Evolutionary conservation across 352 stramenopile genomes (phyloP), one percentile per base, ranked within the genome.

Genomic region (Phytopythium ostracodes): DNA sequence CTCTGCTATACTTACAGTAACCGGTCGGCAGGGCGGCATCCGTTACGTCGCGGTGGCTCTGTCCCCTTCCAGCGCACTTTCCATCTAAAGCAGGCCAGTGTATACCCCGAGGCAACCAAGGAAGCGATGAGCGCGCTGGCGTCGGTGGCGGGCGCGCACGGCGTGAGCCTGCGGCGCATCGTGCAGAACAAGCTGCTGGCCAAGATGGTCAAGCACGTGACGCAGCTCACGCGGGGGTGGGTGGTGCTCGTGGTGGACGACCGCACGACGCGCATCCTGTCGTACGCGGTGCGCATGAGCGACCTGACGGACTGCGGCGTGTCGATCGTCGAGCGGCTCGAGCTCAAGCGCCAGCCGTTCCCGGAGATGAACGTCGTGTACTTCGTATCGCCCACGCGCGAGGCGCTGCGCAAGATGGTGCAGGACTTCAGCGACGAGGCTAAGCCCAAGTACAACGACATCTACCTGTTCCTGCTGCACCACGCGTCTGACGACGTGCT

Each of bases 281-380:
- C 93, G 18, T 94, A 92, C 17, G 92, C 94, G 9, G 87, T 99
- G 46, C 92, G 96, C 38, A 99, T 99, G 96, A 99, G 98, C 73
- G 97, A 99, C 63, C 87, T 99, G 52, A 99, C 98, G 80, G 96
- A 99, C 77, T 94, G 92, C 59, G 91, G 96, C 27, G 91, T 99
- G 22, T 98, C 95, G 5, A 88, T 99, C 58, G 90, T 99, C 17
- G 97, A 99, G 73, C 89, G 96, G 17, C 79, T 99, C 36, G 86
- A 98, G 63, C 97, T 98, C 64, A 92, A 91, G 59, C 80, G 96
- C 1, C 96, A 98, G 65, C 96, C 96, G 0, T 99, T 99, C 65
- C 87, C 86, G 2, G 95, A 99, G 74, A 98, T 98, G 91, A 96
- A 93, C 51, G 96, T 84, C 10, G 85, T 99, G n/a, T 99, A 99